Evolutionary conservation across 139 green algal genomes (phyloP), one percentile per base, ranked within the genome.

Genomic region (Chlorella sp.): DNA sequence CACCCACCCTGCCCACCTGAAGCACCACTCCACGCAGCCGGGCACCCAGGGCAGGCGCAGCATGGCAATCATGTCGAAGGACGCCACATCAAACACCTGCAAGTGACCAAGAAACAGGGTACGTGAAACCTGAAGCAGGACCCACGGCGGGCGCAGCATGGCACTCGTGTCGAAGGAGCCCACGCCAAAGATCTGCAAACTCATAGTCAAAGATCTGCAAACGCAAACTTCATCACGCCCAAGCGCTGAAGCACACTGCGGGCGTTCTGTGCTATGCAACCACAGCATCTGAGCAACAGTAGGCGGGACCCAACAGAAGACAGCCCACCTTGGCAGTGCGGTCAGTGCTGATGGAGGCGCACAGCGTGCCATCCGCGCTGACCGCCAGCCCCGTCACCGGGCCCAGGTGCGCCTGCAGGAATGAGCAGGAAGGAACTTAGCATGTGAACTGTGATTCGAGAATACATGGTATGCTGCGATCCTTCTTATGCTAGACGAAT

Each of bases 31-130:
- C 18, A 92, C 94, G n/a, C 85, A 93, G 1, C 90, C 90, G 12
- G 97, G 96, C 38, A 92, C 88, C 87, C 93, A 99, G 36, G 84
- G 65, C 70, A 98, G 90, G 44, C 90, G 85, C 60, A 99, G 85
- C 97, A 99, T 99, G 21, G 95, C 89, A 55, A 98, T 98, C 94
- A 99, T 98, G 93, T 99, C 97, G 75, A 98, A 99, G 73, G 88
- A 97, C 28, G 95, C 84, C 23, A 99, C 94, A 85, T 99, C 97
- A 90, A 96, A 99, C 39, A 99, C 91, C 89, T 96, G 87, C 76
- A n/a, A n/a, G n/a, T n/a, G n/a, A n/a, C n/a, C n/a, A n/a, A n/a
- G n/a, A n/a, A n/a, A n/a, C n/a, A n/a, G n/a, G n/a, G n/a, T n/a
- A n/a, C n/a, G n/a, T n/a, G n/a, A n/a, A n/a, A 94, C 93, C 92